These are phyloP conservation scores for Gentiana dahurica DNA, from an alignment of 257 asterid species.

Conservation along the genomic window DNA sequence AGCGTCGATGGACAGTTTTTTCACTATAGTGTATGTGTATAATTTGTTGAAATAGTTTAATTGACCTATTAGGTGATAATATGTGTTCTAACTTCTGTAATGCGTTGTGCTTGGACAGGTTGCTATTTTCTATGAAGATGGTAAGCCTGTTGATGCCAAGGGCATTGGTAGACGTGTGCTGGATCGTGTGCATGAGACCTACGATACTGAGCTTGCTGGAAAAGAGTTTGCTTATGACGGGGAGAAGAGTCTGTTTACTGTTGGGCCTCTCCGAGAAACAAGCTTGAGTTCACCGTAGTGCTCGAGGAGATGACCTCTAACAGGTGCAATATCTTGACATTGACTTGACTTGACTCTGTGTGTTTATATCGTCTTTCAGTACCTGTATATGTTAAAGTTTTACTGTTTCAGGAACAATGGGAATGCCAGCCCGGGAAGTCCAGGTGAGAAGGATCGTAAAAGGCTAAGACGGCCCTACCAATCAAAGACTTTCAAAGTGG, in stretches of 20 bases:
- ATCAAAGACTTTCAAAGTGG: constrained; percentile 75
- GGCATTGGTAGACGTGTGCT: constrained; percentile 87
- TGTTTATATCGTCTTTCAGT: background rate
- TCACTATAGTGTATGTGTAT: constrained; percentile 72
- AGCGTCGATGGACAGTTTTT: constrained; percentile 65
- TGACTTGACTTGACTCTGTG: background rate
- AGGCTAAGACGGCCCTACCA: constrained; percentile 59
- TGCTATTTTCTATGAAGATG: constrained; percentile 86
- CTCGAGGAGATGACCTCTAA: constrained; percentile 71
- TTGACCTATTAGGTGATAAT: no score
- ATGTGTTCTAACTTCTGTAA: no score
- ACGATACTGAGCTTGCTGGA: constrained; percentile 63
- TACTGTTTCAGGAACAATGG: constrained; percentile 53
- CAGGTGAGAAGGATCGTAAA: constrained; percentile 20
- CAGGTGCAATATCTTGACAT: constrained; percentile 24
- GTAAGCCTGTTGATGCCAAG: constrained; percentile 86
- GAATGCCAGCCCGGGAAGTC: constrained; percentile 42
- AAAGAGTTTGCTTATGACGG: constrained; percentile 29
- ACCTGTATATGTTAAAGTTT: no score
- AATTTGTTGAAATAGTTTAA: background rate
- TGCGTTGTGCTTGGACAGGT: constrained; percentile 32
- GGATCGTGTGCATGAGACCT: constrained; percentile 70
- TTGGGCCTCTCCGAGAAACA: constrained; percentile 75
- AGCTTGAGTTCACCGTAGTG: constrained; percentile 75
- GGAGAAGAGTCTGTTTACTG: constrained; percentile 58